phyloP scores from a whole-genome alignment of 805 yeast species.

The Candida stauntonica region DNA sequence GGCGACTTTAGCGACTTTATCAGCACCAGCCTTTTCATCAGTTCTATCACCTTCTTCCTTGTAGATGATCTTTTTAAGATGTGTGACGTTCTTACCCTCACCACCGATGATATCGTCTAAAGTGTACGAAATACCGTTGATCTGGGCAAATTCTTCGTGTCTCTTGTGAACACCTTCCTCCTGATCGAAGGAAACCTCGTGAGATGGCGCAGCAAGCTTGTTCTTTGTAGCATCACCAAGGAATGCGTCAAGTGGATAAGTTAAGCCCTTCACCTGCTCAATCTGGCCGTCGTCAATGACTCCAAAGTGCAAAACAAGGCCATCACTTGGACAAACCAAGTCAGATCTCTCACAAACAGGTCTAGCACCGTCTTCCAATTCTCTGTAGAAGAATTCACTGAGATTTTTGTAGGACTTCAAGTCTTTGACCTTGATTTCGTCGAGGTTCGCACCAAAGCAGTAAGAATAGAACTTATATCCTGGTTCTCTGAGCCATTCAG shows the following conservation, averaged over 20 bases:
- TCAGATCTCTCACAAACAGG: slow-evolving; percentile 64
- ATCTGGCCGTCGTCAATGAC: slow-evolving; percentile 76
- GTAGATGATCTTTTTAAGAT: slow-evolving; percentile 44
- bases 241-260: slow-evolving; percentile 83
- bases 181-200: slow-evolving; percentile 41
- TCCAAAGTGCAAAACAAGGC: slow-evolving; percentile 83
- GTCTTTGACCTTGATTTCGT: slow-evolving; percentile 84
- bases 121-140: slow-evolving; percentile 70
- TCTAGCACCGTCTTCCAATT: slow-evolving; percentile 70
- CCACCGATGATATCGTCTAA: slow-evolving; percentile 66
- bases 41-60: slow-evolving; percentile 70
- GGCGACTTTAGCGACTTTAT: slow-evolving; percentile 38
- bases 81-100: slow-evolving; percentile 38
- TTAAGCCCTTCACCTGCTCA: slow-evolving; percentile 96
- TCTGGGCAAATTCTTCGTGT: slow-evolving; percentile 71
- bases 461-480: slow-evolving; percentile 74
- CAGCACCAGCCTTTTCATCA: slow-evolving; percentile 26
- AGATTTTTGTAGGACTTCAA: slow-evolving; percentile 70
- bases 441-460: slow-evolving; percentile 81
- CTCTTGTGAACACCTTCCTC: slow-evolving; percentile 41
- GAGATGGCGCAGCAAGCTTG: slow-evolving; percentile 52
- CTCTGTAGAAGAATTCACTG: slow-evolving; percentile 88
- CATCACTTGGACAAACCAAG: slow-evolving; percentile 90
- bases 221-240: slow-evolving; percentile 53
- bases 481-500: slow-evolving; percentile 83